phyloP scores from a whole-genome alignment of 2,329 filamentous ascomycete species.

The Colletotrichum sp. region DNA sequence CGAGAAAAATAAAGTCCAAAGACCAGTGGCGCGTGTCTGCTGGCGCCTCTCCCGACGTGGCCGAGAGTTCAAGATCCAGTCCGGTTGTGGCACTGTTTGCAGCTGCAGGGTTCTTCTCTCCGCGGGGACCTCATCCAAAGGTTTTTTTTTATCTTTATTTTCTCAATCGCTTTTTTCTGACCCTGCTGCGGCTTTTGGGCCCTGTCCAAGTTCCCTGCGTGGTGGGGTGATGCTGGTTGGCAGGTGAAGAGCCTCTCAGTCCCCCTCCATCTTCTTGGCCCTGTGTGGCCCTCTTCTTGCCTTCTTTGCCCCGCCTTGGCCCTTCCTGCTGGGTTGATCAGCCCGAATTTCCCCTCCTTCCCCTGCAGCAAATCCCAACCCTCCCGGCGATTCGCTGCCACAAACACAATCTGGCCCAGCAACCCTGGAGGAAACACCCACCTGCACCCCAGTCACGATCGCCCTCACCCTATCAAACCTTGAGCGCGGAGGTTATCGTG shows the following conservation, averaged over 20 bases:
- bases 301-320: neutral
- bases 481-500: neutral
- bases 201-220: neutral
- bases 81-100: neutral
- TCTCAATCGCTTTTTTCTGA: neutral
- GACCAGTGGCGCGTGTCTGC: neutral
- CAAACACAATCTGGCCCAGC: conserved; percentile 2
- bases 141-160: neutral
- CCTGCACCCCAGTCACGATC: conserved; percentile 1
- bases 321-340: neutral
- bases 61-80: neutral
- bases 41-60: conserved; percentile 3
- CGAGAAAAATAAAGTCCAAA: neutral
- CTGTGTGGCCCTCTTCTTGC: neutral
- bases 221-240: conserved; percentile 17
- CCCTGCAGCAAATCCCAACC: conserved; percentile 9
- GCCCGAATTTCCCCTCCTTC: neutral
- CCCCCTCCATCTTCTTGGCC: neutral
- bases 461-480: conserved; percentile 10
- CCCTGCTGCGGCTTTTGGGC: neutral
- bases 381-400: conserved; percentile 6
- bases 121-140: neutral
- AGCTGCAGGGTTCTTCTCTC: neutral
- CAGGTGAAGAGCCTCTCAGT: conserved; percentile 4
- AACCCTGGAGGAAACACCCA: conserved; percentile 8